Conservation (phyloP, 306 rosid genomes). For the Vigna reflexopilosa region DNA sequence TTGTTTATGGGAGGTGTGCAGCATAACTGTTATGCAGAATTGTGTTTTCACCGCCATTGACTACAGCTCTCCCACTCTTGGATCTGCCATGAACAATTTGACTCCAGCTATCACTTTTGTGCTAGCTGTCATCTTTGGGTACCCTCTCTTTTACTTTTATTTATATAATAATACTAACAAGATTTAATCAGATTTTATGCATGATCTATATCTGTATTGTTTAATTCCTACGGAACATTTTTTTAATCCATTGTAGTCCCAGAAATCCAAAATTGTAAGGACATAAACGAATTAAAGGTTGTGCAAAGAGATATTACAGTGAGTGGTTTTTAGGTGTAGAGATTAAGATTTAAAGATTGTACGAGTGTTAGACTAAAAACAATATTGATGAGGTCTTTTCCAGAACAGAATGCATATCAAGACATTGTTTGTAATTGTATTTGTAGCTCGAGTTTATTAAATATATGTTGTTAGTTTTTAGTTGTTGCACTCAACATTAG, state of each 20-base stretch:
- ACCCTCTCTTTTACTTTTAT: background rate
- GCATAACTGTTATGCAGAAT: conserved; percentile 62
- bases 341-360: no score
- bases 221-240: no score
- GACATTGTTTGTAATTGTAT: background rate
- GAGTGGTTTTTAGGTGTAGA: no score
- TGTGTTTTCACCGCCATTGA: conserved; percentile 56
- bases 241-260: no score
- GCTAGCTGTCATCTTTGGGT: conserved; percentile 55
- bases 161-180: no score
- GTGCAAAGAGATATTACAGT: no score
- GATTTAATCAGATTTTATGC: no score
- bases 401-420: background rate
- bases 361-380: no score
- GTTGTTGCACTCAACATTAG: background rate
- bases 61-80: conserved; percentile 65
- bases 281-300: no score
- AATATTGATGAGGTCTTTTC: no score
- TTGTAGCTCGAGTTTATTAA: background rate
- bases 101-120: conserved; percentile 59
- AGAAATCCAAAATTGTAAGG: no score
- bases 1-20: conserved; percentile 39
- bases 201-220: no score
- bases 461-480: background rate
- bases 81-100: conserved; percentile 62